Base-by-base conservation (phyloP, 495 filamentous ascomycete genomes). In the Hapsidospora chrysogenum region DNA sequence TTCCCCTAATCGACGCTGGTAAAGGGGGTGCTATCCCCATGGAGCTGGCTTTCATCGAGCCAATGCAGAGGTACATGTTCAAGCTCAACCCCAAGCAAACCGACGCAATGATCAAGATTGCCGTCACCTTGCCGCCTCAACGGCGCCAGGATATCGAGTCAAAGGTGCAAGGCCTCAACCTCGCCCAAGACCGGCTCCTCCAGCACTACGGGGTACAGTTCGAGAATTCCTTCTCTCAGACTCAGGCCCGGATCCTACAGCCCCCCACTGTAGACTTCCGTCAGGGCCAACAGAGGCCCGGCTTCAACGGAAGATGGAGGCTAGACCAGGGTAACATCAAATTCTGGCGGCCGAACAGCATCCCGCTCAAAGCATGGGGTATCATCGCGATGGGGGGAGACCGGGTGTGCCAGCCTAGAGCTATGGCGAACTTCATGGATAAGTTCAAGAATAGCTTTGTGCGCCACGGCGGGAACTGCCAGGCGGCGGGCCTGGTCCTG, bases 21-120 rank as follows among this genome's bases (percentile, higher is more conserved):
- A 65, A 67, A 30, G 69, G 57, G 0, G 72, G 73, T 3, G 45
- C 70, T 2, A 81, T 87, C 41, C 89, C 86, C 2, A 74, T 89
- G 60, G 89, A 96, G 43, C 37, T 81, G 2, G 69, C 83, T 47
- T 43, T 52, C 23, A 39, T 60, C 11, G 33, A 52, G 4, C 39
- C 49, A 2, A 76, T 82, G 32, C 82, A 93, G 56, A 70, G 76
- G 1, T 97, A 85, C 52, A 63, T 65, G 1, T 81, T 59, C 58
- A 95, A 92, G 62, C 58, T 95, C 2, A 71, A 72, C 40, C 70
- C 80, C 13, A 45, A 50, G 0, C 74, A 80, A 64, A 89, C 85
- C 0, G 50, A 67, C 0, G 47, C 68, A 7, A 95, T 97, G 87
- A 92, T 97, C 56, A 84, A 77, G 49, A 83, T 81, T 51, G 84